Evolutionary conservation across 1,284 basidiomycete genomes (phyloP).

Genomic region (Thecaphora thlaspeos): DNA sequence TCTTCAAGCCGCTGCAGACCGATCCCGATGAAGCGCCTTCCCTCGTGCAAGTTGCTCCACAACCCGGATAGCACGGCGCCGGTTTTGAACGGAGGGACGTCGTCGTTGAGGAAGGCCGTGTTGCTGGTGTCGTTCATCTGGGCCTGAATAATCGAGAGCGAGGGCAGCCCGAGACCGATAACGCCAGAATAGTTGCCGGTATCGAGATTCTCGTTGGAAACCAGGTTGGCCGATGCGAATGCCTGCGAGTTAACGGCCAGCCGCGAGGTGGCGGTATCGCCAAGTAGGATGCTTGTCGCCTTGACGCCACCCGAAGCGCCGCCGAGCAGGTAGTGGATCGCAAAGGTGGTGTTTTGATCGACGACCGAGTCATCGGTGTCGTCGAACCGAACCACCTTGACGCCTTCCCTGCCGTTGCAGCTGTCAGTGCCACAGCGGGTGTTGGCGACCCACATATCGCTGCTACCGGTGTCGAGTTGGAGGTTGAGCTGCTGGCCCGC

Average conservation of each 20-base stretch:
- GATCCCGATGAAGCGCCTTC: slow-evolving; percentile 39
- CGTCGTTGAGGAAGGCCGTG: slow-evolving; percentile 21
- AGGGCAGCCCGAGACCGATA: slow-evolving; percentile 46
- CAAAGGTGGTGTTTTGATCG: slow-evolving; percentile 29
- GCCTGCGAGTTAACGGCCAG: slow-evolving; percentile 40
- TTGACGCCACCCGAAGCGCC: slow-evolving; percentile 36
- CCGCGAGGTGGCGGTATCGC: slow-evolving; percentile 17
- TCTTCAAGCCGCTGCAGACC: slow-evolving; percentile 47
- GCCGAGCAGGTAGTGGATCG: slow-evolving; percentile 43
- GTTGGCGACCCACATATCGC: slow-evolving; percentile 46
- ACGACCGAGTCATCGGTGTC: slow-evolving; percentile 20
- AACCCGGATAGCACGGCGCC: slow-evolving; percentile 42
- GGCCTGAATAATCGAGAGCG: slow-evolving; percentile 41
- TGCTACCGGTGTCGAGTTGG: slow-evolving; percentile 48
- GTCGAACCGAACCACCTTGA: slow-evolving; percentile 26
- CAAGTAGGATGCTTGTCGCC: slow-evolving; percentile 35
- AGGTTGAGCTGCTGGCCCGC: slow-evolving; percentile 35
- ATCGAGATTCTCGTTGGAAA: slow-evolving; percentile 36
- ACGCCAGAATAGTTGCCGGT: slow-evolving; percentile 44
- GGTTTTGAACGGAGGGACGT: slow-evolving; percentile 19
- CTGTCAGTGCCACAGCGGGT: slow-evolving; percentile 33
- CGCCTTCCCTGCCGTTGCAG: slow-evolving; percentile 25
- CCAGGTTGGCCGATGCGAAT: slow-evolving; percentile 32
- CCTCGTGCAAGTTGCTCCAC: slow-evolving; percentile 29
- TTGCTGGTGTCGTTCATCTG: slow-evolving; percentile 32